Evolutionary conservation across 2,329 filamentous ascomycete genomes (phyloP).

Genomic region (Colletotrichum tropicicola): DNA sequence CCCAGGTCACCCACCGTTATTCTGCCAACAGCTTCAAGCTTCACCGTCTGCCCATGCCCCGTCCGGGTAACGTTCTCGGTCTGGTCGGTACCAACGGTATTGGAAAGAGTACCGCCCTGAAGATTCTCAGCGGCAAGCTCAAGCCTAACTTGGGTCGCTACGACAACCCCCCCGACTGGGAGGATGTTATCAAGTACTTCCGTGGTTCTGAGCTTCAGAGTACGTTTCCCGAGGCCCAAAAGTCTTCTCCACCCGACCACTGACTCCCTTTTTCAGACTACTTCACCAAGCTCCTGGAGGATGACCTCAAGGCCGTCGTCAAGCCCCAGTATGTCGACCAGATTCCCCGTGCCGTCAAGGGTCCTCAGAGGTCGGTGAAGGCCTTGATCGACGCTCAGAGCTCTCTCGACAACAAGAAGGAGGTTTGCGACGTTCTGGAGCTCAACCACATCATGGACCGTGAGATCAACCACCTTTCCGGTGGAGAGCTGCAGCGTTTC

Average conservation of each 20-base stretch:
- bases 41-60: conserved; percentile 93
- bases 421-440: conserved; percentile 86
- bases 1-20: conserved; percentile 97
- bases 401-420: conserved; percentile 80
- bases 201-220: conserved; percentile 97
- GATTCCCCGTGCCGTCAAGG: conserved; percentile 91
- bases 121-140: conserved; percentile 97
- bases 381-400: conserved; percentile 79
- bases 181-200: conserved; percentile 98
- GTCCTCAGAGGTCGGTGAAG: conserved; percentile 81
- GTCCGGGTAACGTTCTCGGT: conserved; percentile 93
- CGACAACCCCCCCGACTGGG: conserved; percentile 98
- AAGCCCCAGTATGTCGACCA: conserved; percentile 99
- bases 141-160: conserved; percentile 97
- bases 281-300: conserved; percentile 97
- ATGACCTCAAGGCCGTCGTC: conserved; percentile 96
- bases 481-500: conserved; percentile 98
- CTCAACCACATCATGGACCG: conserved; percentile 90
- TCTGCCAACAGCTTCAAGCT: conserved; percentile 99
- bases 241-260: neutral
- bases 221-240: conserved; percentile 52
- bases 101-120: conserved; percentile 98
- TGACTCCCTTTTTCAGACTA: conserved; percentile 68
- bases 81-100: conserved; percentile 99
- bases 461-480: conserved; percentile 89